These are phyloP conservation scores for Coemansia sp. DNA, from an alignment of 192 early-diverging fungal species.

Conservation along the genomic window DNA sequence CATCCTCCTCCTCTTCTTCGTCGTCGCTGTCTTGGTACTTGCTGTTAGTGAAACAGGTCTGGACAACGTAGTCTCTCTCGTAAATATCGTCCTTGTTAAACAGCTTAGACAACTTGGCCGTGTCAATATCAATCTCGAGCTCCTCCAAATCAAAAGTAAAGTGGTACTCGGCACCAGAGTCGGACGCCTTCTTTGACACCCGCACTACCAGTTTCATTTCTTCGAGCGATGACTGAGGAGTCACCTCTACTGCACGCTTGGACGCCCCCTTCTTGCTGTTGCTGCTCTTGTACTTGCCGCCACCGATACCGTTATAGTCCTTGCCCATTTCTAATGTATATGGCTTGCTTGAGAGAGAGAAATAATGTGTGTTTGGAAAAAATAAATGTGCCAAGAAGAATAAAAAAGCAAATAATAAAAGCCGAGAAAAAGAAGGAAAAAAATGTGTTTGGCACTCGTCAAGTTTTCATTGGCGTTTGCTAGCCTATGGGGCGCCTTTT, in stretches of 20 bases:
- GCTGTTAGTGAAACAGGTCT: not conserved
- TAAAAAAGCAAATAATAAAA: too few relatives aligned
- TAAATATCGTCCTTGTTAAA: conserved; percentile 1
- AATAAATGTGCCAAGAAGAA: not conserved
- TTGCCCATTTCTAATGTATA: not conserved
- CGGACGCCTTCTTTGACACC: not conserved
- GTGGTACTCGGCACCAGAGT: not conserved
- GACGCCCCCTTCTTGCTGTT: not conserved
- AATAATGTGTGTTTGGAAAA: not conserved
- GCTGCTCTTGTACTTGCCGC: not conserved
- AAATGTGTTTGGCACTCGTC: too few relatives aligned
- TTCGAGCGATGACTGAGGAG: not conserved
- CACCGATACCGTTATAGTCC: not conserved
- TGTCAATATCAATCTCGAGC: not conserved
- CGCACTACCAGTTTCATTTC: not conserved
- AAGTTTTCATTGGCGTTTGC: too few relatives aligned
- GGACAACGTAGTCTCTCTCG: not conserved
- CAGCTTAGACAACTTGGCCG: not conserved
- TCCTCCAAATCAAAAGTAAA: not conserved
- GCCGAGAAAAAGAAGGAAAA: too few relatives aligned
- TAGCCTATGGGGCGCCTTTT: too few relatives aligned
- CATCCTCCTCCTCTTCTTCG: not conserved
- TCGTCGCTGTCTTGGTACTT: not conserved
- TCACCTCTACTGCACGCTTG: not conserved
- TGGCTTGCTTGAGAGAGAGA: not conserved